Evolutionary conservation across 2,329 filamentous ascomycete species (phyloP).

Genomic region (Diaporthe caulivora): DNA sequence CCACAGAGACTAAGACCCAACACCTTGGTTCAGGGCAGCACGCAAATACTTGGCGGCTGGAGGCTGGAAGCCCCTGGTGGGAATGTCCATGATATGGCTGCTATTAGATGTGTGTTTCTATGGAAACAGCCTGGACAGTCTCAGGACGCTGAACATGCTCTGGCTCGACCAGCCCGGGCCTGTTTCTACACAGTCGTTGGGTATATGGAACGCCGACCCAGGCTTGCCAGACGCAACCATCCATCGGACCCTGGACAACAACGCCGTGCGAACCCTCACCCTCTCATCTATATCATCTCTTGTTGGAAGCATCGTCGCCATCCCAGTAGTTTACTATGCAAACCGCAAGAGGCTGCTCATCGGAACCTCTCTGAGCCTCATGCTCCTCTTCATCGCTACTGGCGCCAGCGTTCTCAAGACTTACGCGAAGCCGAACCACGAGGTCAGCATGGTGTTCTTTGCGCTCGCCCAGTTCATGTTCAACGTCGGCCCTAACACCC

Average conservation of each 20-base stretch:
- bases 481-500: conserved; percentile 48
- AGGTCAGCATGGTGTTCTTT: conserved; percentile 41
- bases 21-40: conserved; percentile 39
- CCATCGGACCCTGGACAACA: conserved; percentile 34
- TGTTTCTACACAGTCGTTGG: neutral
- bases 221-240: conserved; percentile 41
- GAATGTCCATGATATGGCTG: conserved; percentile 63
- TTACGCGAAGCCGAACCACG: conserved; percentile 35
- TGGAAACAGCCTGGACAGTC: conserved; percentile 62
- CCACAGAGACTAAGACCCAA: neutral
- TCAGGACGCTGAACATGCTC: conserved; percentile 52
- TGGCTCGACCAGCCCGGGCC: conserved; percentile 50
- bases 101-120: conserved; percentile 69
- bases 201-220: conserved; percentile 41
- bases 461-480: conserved; percentile 45
- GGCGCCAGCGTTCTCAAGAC: conserved; percentile 42
- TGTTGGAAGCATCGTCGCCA: conserved; percentile 38
- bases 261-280: conserved; percentile 12
- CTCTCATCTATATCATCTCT: conserved; percentile 40
- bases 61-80: conserved; percentile 48
- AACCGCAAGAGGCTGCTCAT: conserved; percentile 39
- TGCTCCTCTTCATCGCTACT: conserved; percentile 40
- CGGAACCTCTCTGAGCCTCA: conserved; percentile 33
- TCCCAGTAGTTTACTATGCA: conserved; percentile 39
- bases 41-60: conserved; percentile 46